A percentile compares a stretch with the other conserved stretches of the same genome.
Conservation (phyloP, 1,284 basidiomycete species). For the Ceratobasidium sp. region DNA sequence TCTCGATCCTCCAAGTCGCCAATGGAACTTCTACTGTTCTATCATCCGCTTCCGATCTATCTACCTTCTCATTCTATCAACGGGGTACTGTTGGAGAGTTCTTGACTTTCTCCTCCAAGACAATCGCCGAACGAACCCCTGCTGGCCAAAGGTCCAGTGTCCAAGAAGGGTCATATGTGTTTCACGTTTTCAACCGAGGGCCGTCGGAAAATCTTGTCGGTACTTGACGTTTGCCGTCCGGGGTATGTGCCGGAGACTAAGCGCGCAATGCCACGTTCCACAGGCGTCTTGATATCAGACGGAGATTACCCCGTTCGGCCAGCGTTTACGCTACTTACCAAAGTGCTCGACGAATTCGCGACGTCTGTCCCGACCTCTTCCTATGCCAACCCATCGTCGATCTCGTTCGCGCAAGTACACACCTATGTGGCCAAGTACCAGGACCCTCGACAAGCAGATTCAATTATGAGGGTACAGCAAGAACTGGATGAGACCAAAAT, state of each 20-base stretch:
- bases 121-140: slow-evolving; percentile 90
- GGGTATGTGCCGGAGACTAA: background rate
- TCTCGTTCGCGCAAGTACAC: slow-evolving; percentile 79
- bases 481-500: slow-evolving; percentile 99
- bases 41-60: slow-evolving; percentile 83
- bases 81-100: slow-evolving; percentile 87
- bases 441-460: slow-evolving; percentile 97
- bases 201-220: slow-evolving; percentile 84
- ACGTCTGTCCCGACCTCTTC: slow-evolving; percentile 80
- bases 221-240: slow-evolving; percentile 52
- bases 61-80: slow-evolving; percentile 95
- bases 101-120: slow-evolving; percentile 91
- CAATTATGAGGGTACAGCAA: slow-evolving; percentile 98
- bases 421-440: slow-evolving; percentile 94
- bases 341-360: slow-evolving; percentile 93
- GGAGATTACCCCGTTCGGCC: slow-evolving; percentile 97
- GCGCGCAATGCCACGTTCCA: slow-evolving; percentile 28
- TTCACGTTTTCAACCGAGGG: slow-evolving; percentile 90
- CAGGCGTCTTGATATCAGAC: slow-evolving; percentile 94
- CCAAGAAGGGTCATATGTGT: slow-evolving; percentile 94
- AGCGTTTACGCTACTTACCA: slow-evolving; percentile 95
- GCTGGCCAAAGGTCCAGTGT: slow-evolving; percentile 93
- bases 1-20: slow-evolving; percentile 62
- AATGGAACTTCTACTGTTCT: slow-evolving; percentile 70
- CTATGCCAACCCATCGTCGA: slow-evolving; percentile 70